phyloP scores from a whole-genome alignment of 306 rosid species.

The Benincasa hispida region DNA sequence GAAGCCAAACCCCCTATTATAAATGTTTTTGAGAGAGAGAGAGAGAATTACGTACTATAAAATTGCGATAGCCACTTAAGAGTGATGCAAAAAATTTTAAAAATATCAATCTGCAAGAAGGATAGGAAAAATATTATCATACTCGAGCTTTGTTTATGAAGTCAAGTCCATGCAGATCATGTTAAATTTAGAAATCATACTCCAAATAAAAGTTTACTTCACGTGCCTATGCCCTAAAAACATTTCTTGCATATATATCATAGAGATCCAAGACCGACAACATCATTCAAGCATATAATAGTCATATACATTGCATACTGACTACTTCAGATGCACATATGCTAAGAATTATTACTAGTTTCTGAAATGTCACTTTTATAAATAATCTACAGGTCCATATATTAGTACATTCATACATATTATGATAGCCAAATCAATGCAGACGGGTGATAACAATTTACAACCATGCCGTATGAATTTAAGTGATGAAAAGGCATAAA shows the following conservation, averaged over 20 bases:
- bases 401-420: neutral
- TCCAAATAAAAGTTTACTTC: neutral
- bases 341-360: neutral
- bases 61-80: conserved; percentile 95
- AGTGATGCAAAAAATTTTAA: conserved; percentile 86
- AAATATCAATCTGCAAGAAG: conserved; percentile 76
- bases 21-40: neutral
- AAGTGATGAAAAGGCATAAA: neutral
- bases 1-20: neutral
- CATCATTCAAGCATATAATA: neutral
- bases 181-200: neutral
- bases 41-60: conserved; percentile 46
- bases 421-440: neutral
- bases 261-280: neutral
- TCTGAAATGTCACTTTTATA: neutral
- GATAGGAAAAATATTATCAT: neutral
- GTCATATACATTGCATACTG: neutral
- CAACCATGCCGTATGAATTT: neutral
- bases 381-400: neutral
- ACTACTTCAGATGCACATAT: neutral
- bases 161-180: neutral
- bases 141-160: neutral
- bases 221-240: neutral
- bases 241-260: neutral
- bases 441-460: neutral